Evolutionary conservation across 768 basidiomycete species (phyloP).

Genomic region (Boletus coccyginus): DNA sequence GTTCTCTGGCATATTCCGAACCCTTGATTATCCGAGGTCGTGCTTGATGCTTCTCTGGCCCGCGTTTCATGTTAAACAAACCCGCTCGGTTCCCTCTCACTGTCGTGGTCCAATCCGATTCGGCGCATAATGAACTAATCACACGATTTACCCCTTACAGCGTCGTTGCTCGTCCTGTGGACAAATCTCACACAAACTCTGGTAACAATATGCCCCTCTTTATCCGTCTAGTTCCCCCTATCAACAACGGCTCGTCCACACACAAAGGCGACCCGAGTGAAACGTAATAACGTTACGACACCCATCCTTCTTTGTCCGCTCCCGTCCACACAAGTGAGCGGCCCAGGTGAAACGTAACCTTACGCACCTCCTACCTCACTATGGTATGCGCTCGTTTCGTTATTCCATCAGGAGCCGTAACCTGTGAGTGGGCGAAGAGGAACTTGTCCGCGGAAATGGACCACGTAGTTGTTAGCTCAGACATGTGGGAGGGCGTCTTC

Average conservation of each 20-base stretch:
- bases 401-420: slow-evolving; percentile 19
- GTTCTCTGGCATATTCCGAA: slow-evolving; percentile 16
- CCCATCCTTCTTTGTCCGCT: slow-evolving; percentile 29
- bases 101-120: slow-evolving; percentile 10
- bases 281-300: slow-evolving; percentile 2
- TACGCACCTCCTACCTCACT: slow-evolving; percentile 11
- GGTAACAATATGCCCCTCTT: slow-evolving; percentile 63
- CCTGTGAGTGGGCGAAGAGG: slow-evolving; percentile 1
- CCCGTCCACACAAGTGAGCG: slow-evolving; percentile 2
- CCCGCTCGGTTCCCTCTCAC: not conserved
- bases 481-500: slow-evolving; percentile 19
- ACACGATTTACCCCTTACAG: slow-evolving; percentile 26
- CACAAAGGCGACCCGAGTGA: slow-evolving; percentile 3
- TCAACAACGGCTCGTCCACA: slow-evolving; percentile 7
- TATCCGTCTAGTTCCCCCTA: slow-evolving; percentile 34
- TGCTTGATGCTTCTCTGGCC: slow-evolving; percentile 11
- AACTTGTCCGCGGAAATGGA: slow-evolving; percentile 23
- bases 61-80: slow-evolving; percentile 19
- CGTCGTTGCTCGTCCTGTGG: slow-evolving; percentile 55
- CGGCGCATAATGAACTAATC: slow-evolving; percentile 14
- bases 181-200: slow-evolving; percentile 49
- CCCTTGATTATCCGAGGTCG: slow-evolving; percentile 22
- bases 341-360: slow-evolving; percentile 16
- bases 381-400: slow-evolving; percentile 13
- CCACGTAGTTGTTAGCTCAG: slow-evolving; percentile 23